Evolutionary conservation across 805 yeast species (phyloP).

Genomic region (Candida silvicultrix): DNA sequence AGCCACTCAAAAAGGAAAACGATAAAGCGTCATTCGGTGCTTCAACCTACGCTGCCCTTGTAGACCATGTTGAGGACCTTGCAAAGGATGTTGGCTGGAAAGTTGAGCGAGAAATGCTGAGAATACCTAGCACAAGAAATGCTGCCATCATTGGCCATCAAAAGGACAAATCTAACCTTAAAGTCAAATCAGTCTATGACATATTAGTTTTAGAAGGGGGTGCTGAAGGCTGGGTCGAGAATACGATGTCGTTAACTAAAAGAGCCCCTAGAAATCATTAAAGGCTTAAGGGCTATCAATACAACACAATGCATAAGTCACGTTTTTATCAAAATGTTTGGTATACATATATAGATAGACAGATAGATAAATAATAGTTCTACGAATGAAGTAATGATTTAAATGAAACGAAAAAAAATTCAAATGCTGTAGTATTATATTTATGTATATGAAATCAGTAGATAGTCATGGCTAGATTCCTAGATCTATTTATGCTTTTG

Average conservation of each 20-base stretch:
- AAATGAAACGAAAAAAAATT: background rate
- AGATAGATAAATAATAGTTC: too few relatives aligned
- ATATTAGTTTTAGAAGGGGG: constrained; percentile 77
- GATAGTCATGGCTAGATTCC: background rate
- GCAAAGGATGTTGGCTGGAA: constrained; percentile 75
- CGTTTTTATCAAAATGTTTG: too few relatives aligned
- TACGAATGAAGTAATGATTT: background rate
- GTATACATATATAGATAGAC: too few relatives aligned
- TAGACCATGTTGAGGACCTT: constrained; percentile 73
- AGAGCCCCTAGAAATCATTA: constrained; percentile 70
- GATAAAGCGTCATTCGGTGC: constrained; percentile 24
- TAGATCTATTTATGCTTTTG: constrained; percentile 26
- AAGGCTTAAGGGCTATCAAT: too few relatives aligned
- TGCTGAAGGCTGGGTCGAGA: constrained; percentile 85
- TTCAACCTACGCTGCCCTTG: constrained; percentile 80
- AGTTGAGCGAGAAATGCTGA: constrained; percentile 75
- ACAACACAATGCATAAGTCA: background rate
- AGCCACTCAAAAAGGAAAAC: constrained; percentile 9
- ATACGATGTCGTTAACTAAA: constrained; percentile 64
- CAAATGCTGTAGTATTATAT: background rate
- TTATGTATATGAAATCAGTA: background rate
- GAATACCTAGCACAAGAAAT: constrained; percentile 93
- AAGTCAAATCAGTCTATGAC: constrained; percentile 41
- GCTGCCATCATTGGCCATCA: constrained; percentile 78
- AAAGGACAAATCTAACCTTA: constrained; percentile 24